Evolutionary conservation across 345 rosid species (phyloP).

Genomic region (Brassica nigra): DNA sequence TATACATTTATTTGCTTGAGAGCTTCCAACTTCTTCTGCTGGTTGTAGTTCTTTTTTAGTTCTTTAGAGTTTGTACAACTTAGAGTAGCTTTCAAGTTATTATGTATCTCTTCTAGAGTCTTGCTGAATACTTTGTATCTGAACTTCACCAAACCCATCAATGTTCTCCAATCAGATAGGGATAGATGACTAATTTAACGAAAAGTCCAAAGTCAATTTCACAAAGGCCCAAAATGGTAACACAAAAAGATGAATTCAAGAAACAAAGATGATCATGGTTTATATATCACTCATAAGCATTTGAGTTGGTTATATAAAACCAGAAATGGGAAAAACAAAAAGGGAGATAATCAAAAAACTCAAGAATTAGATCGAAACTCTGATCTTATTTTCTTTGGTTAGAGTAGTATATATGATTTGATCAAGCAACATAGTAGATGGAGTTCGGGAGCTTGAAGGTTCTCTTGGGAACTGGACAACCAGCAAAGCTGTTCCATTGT

Average conservation of each 20-base stretch:
- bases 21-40: slow-evolving; percentile 29
- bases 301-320: slow-evolving; percentile 2
- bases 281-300: slow-evolving; percentile 16
- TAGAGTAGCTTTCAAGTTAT: slow-evolving; percentile 30
- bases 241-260: slow-evolving; percentile 12
- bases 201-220: slow-evolving; percentile 32
- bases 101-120: too few relatives aligned
- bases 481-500: slow-evolving; percentile 76
- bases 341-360: neutral
- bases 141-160: neutral
- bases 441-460: slow-evolving; percentile 91
- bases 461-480: slow-evolving; percentile 69
- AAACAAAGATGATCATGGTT: slow-evolving; percentile 26
- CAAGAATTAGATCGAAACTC: slow-evolving; percentile 28
- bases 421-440: slow-evolving; percentile 55
- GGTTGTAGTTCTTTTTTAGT: slow-evolving; percentile 2
- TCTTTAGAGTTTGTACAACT: slow-evolving; percentile 29
- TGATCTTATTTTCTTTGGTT: slow-evolving; percentile 31
- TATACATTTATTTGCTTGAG: slow-evolving; percentile 14
- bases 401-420: neutral
- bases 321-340: neutral
- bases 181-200: neutral
- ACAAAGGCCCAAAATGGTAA: slow-evolving; percentile 29
- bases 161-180: neutral
- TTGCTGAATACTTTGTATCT: neutral